These are phyloP conservation scores for Tylopilus felleus DNA, from an alignment of 768 basidiomycete genomes.

Conservation along the genomic window DNA sequence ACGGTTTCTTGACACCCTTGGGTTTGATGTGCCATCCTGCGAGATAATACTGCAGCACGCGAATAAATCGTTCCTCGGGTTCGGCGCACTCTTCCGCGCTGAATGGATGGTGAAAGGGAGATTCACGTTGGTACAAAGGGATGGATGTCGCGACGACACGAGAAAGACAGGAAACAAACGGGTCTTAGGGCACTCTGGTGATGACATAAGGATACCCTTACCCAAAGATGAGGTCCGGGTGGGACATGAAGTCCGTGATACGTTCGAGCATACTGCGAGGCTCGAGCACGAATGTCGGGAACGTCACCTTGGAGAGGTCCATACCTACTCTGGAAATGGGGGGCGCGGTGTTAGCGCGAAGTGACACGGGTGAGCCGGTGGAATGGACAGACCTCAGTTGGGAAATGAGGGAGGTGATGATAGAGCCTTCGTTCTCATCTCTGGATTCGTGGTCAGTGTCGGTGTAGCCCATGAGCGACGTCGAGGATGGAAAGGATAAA, in stretches of 20 bases:
- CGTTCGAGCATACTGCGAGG: constrained; percentile 97
- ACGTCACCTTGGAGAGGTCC: constrained; percentile 94
- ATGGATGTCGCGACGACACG: background rate
- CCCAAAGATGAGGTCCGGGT: constrained; percentile 97
- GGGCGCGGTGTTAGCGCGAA: constrained; percentile 5
- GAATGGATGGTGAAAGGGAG: no score
- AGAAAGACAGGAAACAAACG: background rate
- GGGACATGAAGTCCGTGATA: constrained; percentile 99
- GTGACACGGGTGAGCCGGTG: background rate
- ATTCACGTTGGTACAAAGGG: background rate
- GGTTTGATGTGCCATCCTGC: constrained; percentile 99
- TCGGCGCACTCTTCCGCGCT: constrained; percentile 80
- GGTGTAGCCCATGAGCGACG: constrained; percentile 28
- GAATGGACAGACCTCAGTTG: constrained; percentile 65
- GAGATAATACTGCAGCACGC: constrained; percentile 91
- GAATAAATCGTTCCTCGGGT: constrained; percentile 87
- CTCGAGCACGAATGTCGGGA: constrained; percentile 94
- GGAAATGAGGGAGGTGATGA: constrained; percentile 82
- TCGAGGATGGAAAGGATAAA: constrained; percentile 20
- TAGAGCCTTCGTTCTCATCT: constrained; percentile 91
- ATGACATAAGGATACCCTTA: constrained; percentile 39
- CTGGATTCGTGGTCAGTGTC: constrained; percentile 45
- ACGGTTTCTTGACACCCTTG: constrained; percentile 99
- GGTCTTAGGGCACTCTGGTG: constrained; percentile 22
- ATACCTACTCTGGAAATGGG: constrained; percentile 72